A percentile compares a stretch with the other conserved stretches of the same genome.
Evolutionary conservation across 495 filamentous ascomycete genomes (phyloP).

Genomic region (Trypethelium eluteriae): DNA sequence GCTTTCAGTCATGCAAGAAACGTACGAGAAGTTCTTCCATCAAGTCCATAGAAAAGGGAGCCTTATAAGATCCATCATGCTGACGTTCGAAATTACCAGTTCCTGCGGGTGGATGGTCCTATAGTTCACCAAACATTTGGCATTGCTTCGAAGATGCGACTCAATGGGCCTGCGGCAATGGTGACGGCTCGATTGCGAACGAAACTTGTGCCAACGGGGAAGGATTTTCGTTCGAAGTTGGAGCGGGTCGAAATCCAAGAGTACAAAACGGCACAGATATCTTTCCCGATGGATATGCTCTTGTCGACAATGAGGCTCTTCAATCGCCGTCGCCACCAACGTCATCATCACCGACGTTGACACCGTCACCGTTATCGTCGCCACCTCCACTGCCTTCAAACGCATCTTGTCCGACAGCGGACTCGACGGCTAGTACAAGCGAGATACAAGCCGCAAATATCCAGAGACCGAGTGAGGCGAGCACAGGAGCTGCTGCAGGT

Average conservation of each 20-base stretch:
- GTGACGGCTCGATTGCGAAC: conserved; percentile 3
- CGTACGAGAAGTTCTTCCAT: background rate
- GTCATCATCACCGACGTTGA: background rate
- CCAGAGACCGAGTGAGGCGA: background rate
- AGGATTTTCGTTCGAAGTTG: conserved; percentile 4
- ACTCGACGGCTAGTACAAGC: background rate
- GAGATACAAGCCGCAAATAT: background rate
- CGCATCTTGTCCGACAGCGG: background rate
- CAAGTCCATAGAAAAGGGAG: background rate
- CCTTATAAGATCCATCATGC: background rate
- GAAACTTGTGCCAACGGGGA: conserved; percentile 2
- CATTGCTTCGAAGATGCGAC: background rate
- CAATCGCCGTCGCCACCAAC: background rate
- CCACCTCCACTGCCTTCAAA: background rate
- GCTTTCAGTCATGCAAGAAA: conserved; percentile 2
- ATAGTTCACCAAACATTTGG: conserved; percentile 8
- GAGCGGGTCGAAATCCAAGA: conserved; percentile 3
- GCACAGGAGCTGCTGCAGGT: background rate
- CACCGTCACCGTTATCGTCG: background rate
- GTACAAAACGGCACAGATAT: background rate
- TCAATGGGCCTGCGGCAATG: conserved; percentile 2
- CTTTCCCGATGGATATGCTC: background rate
- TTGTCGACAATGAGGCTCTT: background rate
- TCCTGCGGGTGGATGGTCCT: background rate
- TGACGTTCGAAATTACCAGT: background rate